Percentiles rank a stretch among this genome's conserved stretches.
Conservation (phyloP, 192 early-diverging fungal species). For the Chytriomyces sp. region DNA sequence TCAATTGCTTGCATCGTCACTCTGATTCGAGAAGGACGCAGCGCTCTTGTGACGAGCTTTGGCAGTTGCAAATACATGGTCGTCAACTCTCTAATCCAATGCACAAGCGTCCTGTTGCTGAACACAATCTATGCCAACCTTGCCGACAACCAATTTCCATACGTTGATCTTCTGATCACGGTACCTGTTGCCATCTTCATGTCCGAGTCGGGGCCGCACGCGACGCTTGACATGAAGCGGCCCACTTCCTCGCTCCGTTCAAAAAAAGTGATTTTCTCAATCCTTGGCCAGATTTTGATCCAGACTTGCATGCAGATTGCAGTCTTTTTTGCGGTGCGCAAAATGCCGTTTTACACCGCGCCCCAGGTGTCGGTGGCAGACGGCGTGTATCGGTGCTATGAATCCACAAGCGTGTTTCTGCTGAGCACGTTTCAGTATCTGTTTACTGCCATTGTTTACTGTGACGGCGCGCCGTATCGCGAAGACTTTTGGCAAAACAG, state of each 20-base stretch:
- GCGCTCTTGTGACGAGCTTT: slow-evolving; percentile 95
- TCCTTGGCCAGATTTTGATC: slow-evolving; percentile 88
- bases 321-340: slow-evolving; percentile 72
- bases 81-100: slow-evolving; percentile 95
- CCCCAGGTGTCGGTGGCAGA: slow-evolving; percentile 67
- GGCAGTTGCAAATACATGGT: slow-evolving; percentile 99
- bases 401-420: slow-evolving; percentile 92
- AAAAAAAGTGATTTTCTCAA: slow-evolving; percentile 86
- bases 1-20: slow-evolving; percentile 93
- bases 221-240: slow-evolving; percentile 71
- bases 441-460: slow-evolving; percentile 86
- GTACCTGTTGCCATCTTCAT: slow-evolving; percentile 72
- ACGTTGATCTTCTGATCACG: slow-evolving; percentile 76
- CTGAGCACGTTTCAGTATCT: slow-evolving; percentile 93
- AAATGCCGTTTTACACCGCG: slow-evolving; percentile 75
- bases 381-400: slow-evolving; percentile 75
- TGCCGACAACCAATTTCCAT: slow-evolving; percentile 95
- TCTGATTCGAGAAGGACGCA: slow-evolving; percentile 88
- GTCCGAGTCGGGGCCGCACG: slow-evolving; percentile 87
- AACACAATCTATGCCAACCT: slow-evolving; percentile 88
- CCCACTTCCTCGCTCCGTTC: slow-evolving; percentile 92
- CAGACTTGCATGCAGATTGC: slow-evolving; percentile 79
- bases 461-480: slow-evolving; percentile 95
- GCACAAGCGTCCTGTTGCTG: slow-evolving; percentile 89
- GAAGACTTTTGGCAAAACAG: slow-evolving; percentile 86